phyloP scores from a whole-genome alignment of 495 filamentous ascomycete species.

The Parathielavia hyrcaniae region DNA sequence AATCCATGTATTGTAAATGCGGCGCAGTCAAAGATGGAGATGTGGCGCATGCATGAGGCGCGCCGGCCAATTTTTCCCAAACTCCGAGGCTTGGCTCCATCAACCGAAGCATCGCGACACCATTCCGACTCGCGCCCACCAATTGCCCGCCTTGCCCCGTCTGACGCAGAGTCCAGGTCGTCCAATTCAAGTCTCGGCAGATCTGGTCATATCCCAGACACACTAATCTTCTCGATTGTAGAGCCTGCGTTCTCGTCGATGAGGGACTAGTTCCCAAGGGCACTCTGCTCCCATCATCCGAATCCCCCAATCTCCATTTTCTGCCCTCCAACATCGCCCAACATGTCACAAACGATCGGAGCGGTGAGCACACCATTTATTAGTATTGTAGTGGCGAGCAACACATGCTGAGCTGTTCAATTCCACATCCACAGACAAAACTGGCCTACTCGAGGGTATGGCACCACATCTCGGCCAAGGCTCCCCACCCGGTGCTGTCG shows the following conservation, averaged over 20 bases:
- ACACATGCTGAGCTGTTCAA: background rate
- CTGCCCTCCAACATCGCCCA: constrained; percentile 8
- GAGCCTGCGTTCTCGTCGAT: constrained; percentile 15
- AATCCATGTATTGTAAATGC: background rate
- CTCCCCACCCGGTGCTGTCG: constrained; percentile 48
- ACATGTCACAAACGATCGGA: constrained; percentile 28
- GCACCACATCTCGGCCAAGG: constrained; percentile 74
- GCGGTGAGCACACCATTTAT: constrained; percentile 10
- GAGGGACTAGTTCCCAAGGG: constrained; percentile 29
- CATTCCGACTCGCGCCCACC: constrained; percentile 10
- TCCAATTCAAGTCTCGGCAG: background rate
- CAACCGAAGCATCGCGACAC: constrained; percentile 17
- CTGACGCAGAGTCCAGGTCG: background rate
- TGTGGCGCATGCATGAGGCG: constrained; percentile 17
- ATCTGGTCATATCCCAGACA: background rate
- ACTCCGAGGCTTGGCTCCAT: constrained; percentile 11
- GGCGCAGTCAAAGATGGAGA: background rate
- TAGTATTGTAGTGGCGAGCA: background rate
- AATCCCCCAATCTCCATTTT: background rate
- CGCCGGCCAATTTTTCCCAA: constrained; percentile 17
- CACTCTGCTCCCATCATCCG: constrained; percentile 6
- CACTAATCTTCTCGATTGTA: background rate
- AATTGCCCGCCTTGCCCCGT: constrained; percentile 1
- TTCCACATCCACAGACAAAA: constrained; percentile 60
- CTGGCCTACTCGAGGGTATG: constrained; percentile 93